These are phyloP conservation scores for Sarcomyxa edulis DNA, from an alignment of 768 basidiomycete species.

Conservation along the genomic window DNA sequence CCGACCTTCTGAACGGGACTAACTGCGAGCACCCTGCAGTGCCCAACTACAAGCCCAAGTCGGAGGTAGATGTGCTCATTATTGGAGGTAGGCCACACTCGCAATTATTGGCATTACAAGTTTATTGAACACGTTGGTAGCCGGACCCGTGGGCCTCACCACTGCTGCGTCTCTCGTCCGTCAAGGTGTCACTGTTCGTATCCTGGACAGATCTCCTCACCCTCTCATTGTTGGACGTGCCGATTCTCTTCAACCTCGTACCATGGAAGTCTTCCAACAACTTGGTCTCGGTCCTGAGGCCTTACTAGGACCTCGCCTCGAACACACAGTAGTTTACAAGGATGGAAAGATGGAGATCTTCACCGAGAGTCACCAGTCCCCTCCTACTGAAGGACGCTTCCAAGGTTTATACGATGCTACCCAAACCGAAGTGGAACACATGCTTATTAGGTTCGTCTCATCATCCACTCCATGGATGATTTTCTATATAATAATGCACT, in stretches of 20 bases:
- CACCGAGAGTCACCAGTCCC: slow-evolving; percentile 6
- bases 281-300: slow-evolving; percentile 5
- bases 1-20: slow-evolving; percentile 5
- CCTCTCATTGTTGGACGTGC: slow-evolving; percentile 38
- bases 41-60: slow-evolving; percentile 9
- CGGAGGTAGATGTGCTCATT: slow-evolving; percentile 39
- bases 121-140: not conserved
- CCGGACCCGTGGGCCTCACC: slow-evolving; percentile 23
- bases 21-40: slow-evolving; percentile 7
- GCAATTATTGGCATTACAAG: not conserved
- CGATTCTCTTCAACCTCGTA: slow-evolving; percentile 52
- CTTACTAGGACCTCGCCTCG: slow-evolving; percentile 6
- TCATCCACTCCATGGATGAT: not conserved
- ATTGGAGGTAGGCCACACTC: slow-evolving; percentile 42
- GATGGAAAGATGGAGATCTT: slow-evolving; percentile 8
- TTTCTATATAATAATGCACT: not conserved
- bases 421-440: slow-evolving; percentile 7
- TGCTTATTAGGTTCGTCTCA: slow-evolving; percentile 5
- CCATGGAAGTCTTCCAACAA: slow-evolving; percentile 42
- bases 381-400: slow-evolving; percentile 4
- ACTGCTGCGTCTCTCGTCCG: slow-evolving; percentile 33
- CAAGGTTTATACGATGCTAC: slow-evolving; percentile 8
- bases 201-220: slow-evolving; percentile 29
- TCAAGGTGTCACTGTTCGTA: slow-evolving; percentile 37
- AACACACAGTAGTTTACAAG: slow-evolving; percentile 8